A percentile compares a stretch with the other conserved stretches of the same genome.
Conservation (phyloP, 1,284 basidiomycete genomes). For the Pyrrhoderma lamaoense region DNA sequence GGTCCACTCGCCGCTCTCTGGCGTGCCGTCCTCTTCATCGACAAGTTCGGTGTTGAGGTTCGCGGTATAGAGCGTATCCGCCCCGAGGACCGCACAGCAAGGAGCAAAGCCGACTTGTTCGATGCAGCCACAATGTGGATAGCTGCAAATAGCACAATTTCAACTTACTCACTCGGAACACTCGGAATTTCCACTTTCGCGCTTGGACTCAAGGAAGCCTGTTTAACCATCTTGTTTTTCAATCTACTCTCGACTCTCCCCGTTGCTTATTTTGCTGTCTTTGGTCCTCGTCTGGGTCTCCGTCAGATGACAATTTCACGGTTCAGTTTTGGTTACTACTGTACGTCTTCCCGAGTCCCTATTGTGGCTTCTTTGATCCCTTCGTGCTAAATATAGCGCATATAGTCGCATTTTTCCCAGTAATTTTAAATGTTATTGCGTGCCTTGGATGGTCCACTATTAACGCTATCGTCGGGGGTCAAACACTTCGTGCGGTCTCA, state of each 20-base stretch:
- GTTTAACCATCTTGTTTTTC: conserved; percentile 31
- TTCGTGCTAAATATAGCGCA: neutral
- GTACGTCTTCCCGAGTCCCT: conserved; percentile 7
- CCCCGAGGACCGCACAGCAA: conserved; percentile 21
- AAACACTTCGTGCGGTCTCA: conserved; percentile 26
- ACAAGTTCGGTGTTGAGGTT: conserved; percentile 25
- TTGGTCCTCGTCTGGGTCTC: conserved; percentile 30
- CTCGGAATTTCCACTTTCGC: conserved; percentile 27
- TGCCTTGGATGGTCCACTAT: conserved; percentile 31
- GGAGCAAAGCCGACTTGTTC: conserved; percentile 13
- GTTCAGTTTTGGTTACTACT: conserved; percentile 27
- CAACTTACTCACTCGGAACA: conserved; percentile 30
- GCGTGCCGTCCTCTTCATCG: conserved; percentile 23
- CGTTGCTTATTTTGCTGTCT: conserved; percentile 30
- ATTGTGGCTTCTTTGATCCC: neutral
- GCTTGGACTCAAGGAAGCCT: conserved; percentile 27
- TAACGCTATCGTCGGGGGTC: conserved; percentile 32
- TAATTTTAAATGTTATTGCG: conserved; percentile 27
- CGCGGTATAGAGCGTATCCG: conserved; percentile 27
- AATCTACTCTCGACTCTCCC: conserved; percentile 31
- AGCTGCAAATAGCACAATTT: conserved; percentile 25
- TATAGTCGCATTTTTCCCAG: conserved; percentile 22
- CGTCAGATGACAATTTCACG: conserved; percentile 33
- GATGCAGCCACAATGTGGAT: conserved; percentile 24
- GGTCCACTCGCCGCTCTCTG: conserved; percentile 20